These are phyloP conservation scores for Zea luxurians DNA, from an alignment of 176 grass and related monocot genomes.

Conservation along the genomic window DNA sequence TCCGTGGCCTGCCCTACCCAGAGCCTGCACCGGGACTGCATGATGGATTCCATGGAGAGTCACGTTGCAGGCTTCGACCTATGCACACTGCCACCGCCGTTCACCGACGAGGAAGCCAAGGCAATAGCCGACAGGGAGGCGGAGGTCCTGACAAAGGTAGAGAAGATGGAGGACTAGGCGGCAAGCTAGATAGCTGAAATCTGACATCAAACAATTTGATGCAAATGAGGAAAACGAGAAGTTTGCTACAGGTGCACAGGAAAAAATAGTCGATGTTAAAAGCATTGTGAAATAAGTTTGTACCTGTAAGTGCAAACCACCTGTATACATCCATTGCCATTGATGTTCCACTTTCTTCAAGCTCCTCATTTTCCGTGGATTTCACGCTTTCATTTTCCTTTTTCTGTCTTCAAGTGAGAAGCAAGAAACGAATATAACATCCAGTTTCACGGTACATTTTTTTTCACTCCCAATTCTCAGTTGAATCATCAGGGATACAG, in stretches of 20 bases:
- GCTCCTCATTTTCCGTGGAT: neutral
- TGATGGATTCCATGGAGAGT: slow-evolving; percentile 49
- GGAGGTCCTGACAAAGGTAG: slow-evolving; percentile 6
- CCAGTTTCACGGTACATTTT: neutral
- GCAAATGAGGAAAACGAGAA: neutral
- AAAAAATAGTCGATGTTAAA: neutral
- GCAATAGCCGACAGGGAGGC: slow-evolving; percentile 6
- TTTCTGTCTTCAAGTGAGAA: neutral
- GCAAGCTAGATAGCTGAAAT: neutral
- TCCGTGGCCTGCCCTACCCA: slow-evolving; percentile 42
- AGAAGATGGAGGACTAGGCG: slow-evolving; percentile 28
- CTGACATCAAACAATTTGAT: neutral
- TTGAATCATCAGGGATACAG: neutral
- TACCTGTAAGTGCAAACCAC: neutral
- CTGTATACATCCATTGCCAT: neutral
- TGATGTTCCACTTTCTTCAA: neutral
- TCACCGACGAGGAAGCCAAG: slow-evolving; percentile 30
- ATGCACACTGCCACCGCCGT: slow-evolving; percentile 51
- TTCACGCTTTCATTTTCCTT: neutral
- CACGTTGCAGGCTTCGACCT: slow-evolving; percentile 28
- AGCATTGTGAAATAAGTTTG: neutral
- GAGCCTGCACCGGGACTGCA: slow-evolving; percentile 33
- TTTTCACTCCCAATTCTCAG: neutral
- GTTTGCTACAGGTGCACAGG: neutral
- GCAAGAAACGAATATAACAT: neutral